Evolutionary conservation across 2,329 filamentous ascomycete genomes (phyloP).

Genomic region (Madurella fahalii): DNA sequence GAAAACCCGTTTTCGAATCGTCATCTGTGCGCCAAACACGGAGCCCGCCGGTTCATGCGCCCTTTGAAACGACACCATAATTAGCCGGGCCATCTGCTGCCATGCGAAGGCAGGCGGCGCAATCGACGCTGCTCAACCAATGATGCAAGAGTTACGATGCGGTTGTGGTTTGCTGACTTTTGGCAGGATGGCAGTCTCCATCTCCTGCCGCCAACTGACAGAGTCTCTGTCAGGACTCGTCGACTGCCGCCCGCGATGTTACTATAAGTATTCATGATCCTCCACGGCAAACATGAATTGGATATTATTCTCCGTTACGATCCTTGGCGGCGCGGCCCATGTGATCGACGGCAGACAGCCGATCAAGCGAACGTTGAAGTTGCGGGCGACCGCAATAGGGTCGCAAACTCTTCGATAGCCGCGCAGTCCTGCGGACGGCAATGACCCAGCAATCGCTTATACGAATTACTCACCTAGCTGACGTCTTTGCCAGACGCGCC

Average conservation of each 20-base stretch:
- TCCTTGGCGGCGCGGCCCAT: conserved; percentile 15
- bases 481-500: too few relatives aligned
- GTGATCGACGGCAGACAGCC: conserved; percentile 17
- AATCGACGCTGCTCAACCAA: not conserved
- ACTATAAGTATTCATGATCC: not conserved
- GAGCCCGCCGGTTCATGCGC: conserved; percentile 14
- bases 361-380: conserved; percentile 12
- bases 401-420: too few relatives aligned
- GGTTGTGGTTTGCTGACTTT: not conserved
- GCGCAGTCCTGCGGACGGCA: too few relatives aligned
- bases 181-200: not conserved
- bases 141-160: too few relatives aligned
- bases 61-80: conserved; percentile 22
- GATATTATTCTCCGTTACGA: not conserved
- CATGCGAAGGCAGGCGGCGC: too few relatives aligned
- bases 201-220: not conserved
- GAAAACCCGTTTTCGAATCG: conserved; percentile 6
- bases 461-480: too few relatives aligned
- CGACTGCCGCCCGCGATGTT: not conserved
- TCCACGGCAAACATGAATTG: too few relatives aligned
- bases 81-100: conserved; percentile 15
- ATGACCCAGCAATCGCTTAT: too few relatives aligned
- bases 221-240: not conserved
- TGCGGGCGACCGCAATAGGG: not conserved
- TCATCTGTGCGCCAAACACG: conserved; percentile 9